Evolutionary conservation across 2,329 filamentous ascomycete genomes (phyloP).

Genomic region (Aspergillus tamarii): DNA sequence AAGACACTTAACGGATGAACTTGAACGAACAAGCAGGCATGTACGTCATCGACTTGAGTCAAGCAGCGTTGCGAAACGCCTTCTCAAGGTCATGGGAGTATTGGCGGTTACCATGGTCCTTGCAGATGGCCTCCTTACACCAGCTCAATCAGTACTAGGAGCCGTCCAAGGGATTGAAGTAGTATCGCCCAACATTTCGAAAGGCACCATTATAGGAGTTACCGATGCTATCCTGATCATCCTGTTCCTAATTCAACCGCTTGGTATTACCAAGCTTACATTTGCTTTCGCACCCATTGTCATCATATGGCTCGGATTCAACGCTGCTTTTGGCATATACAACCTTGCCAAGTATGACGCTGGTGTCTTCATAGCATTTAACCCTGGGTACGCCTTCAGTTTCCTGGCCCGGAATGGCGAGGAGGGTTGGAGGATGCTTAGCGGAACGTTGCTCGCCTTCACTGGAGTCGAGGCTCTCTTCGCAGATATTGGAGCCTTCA

Average conservation of each 20-base stretch:
- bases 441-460: constrained; percentile 72
- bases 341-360: constrained; percentile 53
- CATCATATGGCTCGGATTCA: constrained; percentile 59
- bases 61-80: constrained; percentile 47
- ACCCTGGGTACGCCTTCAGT: constrained; percentile 51
- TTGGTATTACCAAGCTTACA: constrained; percentile 56
- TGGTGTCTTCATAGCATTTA: constrained; percentile 56
- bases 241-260: constrained; percentile 58
- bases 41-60: constrained; percentile 53
- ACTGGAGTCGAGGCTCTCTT: constrained; percentile 80
- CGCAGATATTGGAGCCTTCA: constrained; percentile 76
- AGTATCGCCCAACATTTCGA: constrained; percentile 50
- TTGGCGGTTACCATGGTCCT: constrained; percentile 59
- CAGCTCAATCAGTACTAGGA: constrained; percentile 60
- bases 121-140: constrained; percentile 60
- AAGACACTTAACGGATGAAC: constrained; percentile 48
- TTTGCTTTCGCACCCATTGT: constrained; percentile 58
- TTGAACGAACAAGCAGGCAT: constrained; percentile 46
- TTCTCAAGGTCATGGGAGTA: constrained; percentile 57
- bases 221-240: constrained; percentile 58
- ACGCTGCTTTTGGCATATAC: constrained; percentile 58
- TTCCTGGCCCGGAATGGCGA: constrained; percentile 55
- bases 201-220: constrained; percentile 52
- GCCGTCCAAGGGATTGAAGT: constrained; percentile 59
- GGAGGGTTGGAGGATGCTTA: constrained; percentile 57